Evolutionary conservation across 1,139 yeast species (phyloP), one percentile per base, ranked within the genome.

Genomic region (Suhomyces choctaworum): DNA sequence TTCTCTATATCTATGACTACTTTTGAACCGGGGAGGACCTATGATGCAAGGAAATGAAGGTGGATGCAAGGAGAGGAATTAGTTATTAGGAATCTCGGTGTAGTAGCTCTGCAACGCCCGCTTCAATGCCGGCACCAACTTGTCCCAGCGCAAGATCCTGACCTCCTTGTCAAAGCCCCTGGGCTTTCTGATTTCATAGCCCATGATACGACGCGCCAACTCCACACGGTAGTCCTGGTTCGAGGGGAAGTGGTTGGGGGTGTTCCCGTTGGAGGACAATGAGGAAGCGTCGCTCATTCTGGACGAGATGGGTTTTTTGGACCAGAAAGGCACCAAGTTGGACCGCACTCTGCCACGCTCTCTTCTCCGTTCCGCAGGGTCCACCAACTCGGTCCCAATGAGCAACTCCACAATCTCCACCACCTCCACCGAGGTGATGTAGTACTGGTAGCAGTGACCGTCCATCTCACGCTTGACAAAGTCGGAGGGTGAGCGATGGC

Each of bases 111-210:
- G 83, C 39, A 80, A 58, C 5, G 85, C 85, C 51, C 85, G 68
- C 51, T 64, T 69, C 41, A 80, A 62, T 22, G 85, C 84, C 2
- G 82, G 79, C 10, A 68, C 69, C 40, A 80, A 62, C 45, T 72
- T 77, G 36, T 73, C 78, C 85, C 85, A 80, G 40, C 73, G 65
- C 43, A 80, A 58, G 27, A 80, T 78, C 34, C 85, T 60, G 20
- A 80, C 83, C 46, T 78, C 84, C 54, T 79, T 80, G 50, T 79
- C 84, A 52, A 80, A 79, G 1, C 84, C 84, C 47, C 85, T 64
- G 22, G 85, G 86, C 48, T 76, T 78, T 48, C 85, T 66, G 15
- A 67, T 63, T 42, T 75, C 79, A 52, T 80, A 80, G n/a, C 74
- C 73, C 83, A 79, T 79, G 23, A 80, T 79, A 51, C 84, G 64